Percentiles rank a stretch among this genome's conserved stretches.
Conservation (phyloP, 441 rosid genomes). For the Erodium chrysanthum region DNA sequence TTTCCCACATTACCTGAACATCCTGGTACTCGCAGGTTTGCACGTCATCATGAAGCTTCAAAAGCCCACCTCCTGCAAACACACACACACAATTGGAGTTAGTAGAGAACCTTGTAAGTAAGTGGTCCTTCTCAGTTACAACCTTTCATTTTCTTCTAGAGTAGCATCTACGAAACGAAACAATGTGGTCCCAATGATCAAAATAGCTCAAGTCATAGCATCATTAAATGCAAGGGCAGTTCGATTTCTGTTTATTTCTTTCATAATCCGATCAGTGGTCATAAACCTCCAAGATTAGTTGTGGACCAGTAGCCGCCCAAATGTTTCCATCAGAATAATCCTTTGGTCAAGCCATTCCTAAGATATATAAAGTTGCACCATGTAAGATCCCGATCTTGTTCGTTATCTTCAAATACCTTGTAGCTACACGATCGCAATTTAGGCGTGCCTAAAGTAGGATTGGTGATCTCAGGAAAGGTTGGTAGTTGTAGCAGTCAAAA, state of each 20-base stretch:
- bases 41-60: slow-evolving; percentile 53
- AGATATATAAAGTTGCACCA: too few species aligned
- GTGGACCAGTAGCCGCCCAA: too few species aligned
- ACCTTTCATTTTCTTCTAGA: too few species aligned
- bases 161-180: too few species aligned
- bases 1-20: slow-evolving; percentile 72
- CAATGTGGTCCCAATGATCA: not conserved
- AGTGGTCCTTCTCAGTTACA: too few species aligned
- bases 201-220: not conserved
- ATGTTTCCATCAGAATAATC: not conserved
- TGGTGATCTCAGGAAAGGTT: slow-evolving; percentile 1
- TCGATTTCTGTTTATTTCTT: not conserved
- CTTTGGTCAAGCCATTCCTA: too few species aligned
- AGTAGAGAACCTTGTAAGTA: slow-evolving; percentile 6
- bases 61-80: slow-evolving; percentile 38
- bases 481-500: not conserved
- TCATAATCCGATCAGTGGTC: not conserved
- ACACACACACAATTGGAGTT: not conserved
- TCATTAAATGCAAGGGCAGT: not conserved
- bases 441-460: slow-evolving; percentile 2
- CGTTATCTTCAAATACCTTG: not conserved
- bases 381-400: too few species aligned
- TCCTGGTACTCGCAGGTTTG: slow-evolving; percentile 53
- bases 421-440: not conserved
- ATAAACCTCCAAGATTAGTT: not conserved